A percentile compares a stretch with the other conserved stretches of the same genome.
Conservation (phyloP, 2,329 filamentous ascomycete genomes). For the Myriangium duriaei region DNA sequence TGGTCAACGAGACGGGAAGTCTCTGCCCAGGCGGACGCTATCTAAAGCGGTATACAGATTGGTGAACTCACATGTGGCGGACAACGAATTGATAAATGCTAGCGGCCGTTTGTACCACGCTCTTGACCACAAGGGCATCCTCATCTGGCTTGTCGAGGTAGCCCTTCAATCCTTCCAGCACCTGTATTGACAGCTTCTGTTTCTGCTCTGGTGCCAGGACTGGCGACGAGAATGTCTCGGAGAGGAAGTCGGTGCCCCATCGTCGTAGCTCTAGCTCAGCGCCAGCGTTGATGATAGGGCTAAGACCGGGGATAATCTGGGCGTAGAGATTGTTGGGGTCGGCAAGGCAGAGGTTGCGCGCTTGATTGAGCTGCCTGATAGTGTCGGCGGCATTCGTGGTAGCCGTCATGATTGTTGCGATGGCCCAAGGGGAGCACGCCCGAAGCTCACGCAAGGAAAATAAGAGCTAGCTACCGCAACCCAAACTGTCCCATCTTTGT, state of each 20-base stretch:
- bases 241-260: slow-evolving; percentile 94
- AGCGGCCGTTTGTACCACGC: slow-evolving; percentile 74
- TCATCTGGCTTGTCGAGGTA: slow-evolving; percentile 42
- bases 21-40: too few relatives aligned
- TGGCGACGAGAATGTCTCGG: slow-evolving; percentile 92
- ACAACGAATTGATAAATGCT: slow-evolving; percentile 89
- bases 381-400: slow-evolving; percentile 43
- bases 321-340: slow-evolving; percentile 74
- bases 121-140: slow-evolving; percentile 71
- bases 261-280: slow-evolving; percentile 69
- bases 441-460: slow-evolving; percentile 5
- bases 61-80: slow-evolving; percentile 69
- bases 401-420: slow-evolving; percentile 17
- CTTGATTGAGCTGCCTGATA: slow-evolving; percentile 77
- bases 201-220: slow-evolving; percentile 65
- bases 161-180: slow-evolving; percentile 58
- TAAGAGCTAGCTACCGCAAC: slow-evolving; percentile 9
- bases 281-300: slow-evolving; percentile 74
- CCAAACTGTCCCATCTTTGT: slow-evolving; percentile 8
- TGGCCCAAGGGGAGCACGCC: not conserved
- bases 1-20: too few relatives aligned
- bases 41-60: not conserved
- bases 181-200: slow-evolving; percentile 61
- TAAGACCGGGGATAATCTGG: slow-evolving; percentile 79
- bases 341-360: slow-evolving; percentile 75